These are phyloP conservation scores for Daedalea quercina DNA, from an alignment of 768 basidiomycete species.

Conservation along the genomic window DNA sequence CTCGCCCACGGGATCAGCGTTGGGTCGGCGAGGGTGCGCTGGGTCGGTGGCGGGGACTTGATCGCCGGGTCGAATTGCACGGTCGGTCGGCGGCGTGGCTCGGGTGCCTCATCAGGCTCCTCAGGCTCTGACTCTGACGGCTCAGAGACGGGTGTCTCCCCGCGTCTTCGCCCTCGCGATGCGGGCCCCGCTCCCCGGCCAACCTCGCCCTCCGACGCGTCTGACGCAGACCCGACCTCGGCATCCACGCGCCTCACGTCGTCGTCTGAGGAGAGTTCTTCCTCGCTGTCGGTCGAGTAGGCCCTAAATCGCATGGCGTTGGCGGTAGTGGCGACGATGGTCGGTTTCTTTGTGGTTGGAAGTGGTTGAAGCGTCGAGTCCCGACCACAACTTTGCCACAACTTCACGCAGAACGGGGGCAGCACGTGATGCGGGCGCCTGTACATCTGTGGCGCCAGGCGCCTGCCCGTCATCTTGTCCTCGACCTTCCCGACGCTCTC, in stretches of 20 bases:
- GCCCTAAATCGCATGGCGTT: constrained; percentile 54
- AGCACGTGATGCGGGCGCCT: too few species aligned
- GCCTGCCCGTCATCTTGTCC: too few species aligned
- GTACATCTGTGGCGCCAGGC: too few species aligned
- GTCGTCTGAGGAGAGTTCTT: constrained; percentile 35
- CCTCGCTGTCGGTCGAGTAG: constrained; percentile 48
- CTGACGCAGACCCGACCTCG: constrained; percentile 19
- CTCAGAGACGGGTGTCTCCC: neutral
- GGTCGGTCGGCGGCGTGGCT: neutral
- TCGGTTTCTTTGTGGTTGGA: too few species aligned
- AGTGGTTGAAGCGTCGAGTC: too few species aligned
- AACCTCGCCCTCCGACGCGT: constrained; percentile 11
- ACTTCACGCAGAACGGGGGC: too few species aligned
- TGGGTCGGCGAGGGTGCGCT: constrained; percentile 30
- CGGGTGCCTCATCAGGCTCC: constrained; percentile 3
- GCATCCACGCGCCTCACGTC: constrained; percentile 23
- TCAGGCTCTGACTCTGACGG: constrained; percentile 1
- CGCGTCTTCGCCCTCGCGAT: neutral
- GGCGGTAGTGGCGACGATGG: constrained; percentile 31
- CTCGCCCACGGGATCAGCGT: constrained; percentile 66
- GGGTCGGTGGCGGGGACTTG: neutral
- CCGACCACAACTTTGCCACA: too few species aligned
- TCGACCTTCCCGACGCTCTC: too few species aligned
- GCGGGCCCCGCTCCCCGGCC: neutral
- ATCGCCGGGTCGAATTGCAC: neutral